Base-by-base conservation (phyloP, 768 basidiomycete species). In the Cyclocybe aegerita region DNA sequence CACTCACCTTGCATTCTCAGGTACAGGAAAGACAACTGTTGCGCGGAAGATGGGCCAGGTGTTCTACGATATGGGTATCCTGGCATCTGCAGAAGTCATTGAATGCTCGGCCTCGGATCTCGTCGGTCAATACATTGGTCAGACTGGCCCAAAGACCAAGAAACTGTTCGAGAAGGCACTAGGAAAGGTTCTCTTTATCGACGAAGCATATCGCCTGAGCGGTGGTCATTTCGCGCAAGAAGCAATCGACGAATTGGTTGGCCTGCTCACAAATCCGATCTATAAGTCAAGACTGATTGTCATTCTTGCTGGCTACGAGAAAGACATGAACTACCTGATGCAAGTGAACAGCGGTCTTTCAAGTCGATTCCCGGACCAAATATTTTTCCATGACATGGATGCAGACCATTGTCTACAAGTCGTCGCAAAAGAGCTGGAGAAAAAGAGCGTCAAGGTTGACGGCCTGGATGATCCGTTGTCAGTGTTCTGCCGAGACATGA, bases 71-170 rank as follows among this genome's bases (percentile, higher is more conserved):
- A 83, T 85, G 81, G 82, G 83, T 0, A 71, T 83, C 52, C 62
- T 83, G 0, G 58, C 65, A 23, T 23, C 46, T 9, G 33, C 50
- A 9, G 75, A 83, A 14, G 83, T 88, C 38, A 61, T 78, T 7
- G 86, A 88, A 61, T 83, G 84, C 60, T 86, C 86, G 0, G 85
- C 83, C 0, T 76, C 85, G 1, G 87, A 88, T 53, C 72, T 89
- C 31, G 79, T 88, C 1, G 87, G 81, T 1, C 73, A 86, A 57
- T 88, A 81, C 43, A 78, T 88, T 7, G 86, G 86, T 4, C 85
- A 88, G 0, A 88, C 86, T 0, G 87, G 86, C 0, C 85, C 84
- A 0, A 86, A 86, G 63, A 83, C 82, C 1, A 71, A 66, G 55
- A 71, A 78, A 46, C 58, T 81, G 1, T 79, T 88, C 42, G 81